A percentile compares a stretch with the other conserved stretches of the same genome.
Conservation (phyloP, 306 rosid genomes). For the Hylodesmum podocarpum region DNA sequence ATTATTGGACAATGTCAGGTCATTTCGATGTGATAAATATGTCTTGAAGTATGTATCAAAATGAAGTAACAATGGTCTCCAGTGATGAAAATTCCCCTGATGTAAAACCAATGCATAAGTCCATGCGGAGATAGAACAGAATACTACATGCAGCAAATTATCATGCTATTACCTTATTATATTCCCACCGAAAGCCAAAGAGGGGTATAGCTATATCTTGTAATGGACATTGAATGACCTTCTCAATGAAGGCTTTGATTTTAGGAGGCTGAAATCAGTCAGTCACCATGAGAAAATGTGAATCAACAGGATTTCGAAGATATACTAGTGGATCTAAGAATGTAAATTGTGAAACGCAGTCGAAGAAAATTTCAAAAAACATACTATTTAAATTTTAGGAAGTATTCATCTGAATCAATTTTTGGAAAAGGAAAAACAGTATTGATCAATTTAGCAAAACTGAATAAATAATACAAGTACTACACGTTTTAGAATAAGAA, state of each 20-base stretch:
- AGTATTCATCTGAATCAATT: background rate
- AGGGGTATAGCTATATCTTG: conserved; percentile 94
- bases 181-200: conserved; percentile 96
- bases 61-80: conserved; percentile 93
- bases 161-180: conserved; percentile 64
- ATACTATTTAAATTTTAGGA: background rate
- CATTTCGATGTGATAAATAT: conserved; percentile 76
- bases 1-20: conserved; percentile 78
- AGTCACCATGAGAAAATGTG: conserved; percentile 26
- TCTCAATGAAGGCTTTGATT: conserved; percentile 83
- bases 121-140: background rate
- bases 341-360: background rate
- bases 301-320: conserved; percentile 3
- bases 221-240: conserved; percentile 90
- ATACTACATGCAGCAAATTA: conserved; percentile 12
- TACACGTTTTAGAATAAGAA: background rate
- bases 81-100: conserved; percentile 97
- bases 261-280: conserved; percentile 82
- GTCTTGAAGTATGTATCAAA: conserved; percentile 96
- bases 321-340: background rate
- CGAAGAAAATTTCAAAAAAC: background rate
- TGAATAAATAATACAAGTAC: background rate
- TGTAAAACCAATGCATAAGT: conserved; percentile 33
- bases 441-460: background rate
- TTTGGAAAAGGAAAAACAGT: background rate